A percentile compares a stretch with the other conserved stretches of the same genome.
phyloP scores from a whole-genome alignment of 129 eudicot species.

The Flaveria sonorensis region DNA sequence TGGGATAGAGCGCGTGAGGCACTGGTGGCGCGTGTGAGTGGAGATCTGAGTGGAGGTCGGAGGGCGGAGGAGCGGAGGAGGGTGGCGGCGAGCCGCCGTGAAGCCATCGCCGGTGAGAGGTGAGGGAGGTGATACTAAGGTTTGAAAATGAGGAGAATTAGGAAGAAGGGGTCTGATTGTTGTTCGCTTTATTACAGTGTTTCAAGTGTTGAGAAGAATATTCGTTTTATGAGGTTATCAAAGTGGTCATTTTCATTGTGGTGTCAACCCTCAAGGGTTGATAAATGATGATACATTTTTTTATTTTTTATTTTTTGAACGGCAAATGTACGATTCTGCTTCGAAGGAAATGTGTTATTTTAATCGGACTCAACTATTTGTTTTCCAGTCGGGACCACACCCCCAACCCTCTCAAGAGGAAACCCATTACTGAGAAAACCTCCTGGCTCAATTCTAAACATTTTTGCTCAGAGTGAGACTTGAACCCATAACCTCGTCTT shows the following conservation, averaged over 20 bases:
- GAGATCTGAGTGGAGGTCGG: constrained; percentile 22
- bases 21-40: not conserved
- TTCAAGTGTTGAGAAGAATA: not conserved
- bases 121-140: not conserved
- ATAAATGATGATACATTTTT: too few relatives aligned
- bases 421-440: too few relatives aligned
- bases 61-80: constrained; percentile 3
- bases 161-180: not conserved
- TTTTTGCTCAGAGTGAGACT: too few relatives aligned
- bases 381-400: too few relatives aligned
- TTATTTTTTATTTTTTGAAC: too few relatives aligned
- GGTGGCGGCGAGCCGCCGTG: constrained; percentile 19
- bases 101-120: constrained; percentile 16
- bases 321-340: too few relatives aligned
- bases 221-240: not conserved
- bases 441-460: too few relatives aligned
- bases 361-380: too few relatives aligned
- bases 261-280: not conserved
- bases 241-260: too few relatives aligned
- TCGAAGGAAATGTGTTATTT: too few relatives aligned
- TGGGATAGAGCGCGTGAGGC: constrained; percentile 7
- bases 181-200: not conserved
- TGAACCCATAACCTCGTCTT: too few relatives aligned
- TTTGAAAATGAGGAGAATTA: not conserved
- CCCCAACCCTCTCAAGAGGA: too few relatives aligned